Percentiles rank a stretch among this genome's conserved stretches.
phyloP scores from a whole-genome alignment of 208 protist genomes.

The Blastocrithidia nonstop region DNA sequence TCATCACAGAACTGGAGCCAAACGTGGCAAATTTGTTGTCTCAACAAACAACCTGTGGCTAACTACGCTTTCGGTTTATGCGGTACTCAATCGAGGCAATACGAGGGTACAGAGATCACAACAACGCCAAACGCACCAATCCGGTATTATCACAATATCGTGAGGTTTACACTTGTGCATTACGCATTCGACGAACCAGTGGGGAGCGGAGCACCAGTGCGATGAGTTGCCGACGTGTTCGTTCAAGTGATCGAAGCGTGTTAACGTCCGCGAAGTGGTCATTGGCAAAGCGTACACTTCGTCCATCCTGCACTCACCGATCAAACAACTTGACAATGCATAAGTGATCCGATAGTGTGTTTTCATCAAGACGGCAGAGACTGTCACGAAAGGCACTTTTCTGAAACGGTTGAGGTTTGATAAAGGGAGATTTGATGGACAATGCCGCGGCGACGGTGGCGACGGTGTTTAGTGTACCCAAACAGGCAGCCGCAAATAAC shows the following conservation, averaged over 20 bases:
- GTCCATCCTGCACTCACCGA: constrained; percentile 47
- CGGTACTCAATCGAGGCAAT: constrained; percentile 64
- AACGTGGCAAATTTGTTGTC: constrained; percentile 58
- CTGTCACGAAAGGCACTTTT: constrained; percentile 17
- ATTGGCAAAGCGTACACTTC: constrained; percentile 34
- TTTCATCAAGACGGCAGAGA: constrained; percentile 33
- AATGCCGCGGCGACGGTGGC: constrained; percentile 78
- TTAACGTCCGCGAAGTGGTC: constrained; percentile 59
- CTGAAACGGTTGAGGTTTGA: constrained; percentile 47
- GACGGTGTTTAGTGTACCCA: constrained; percentile 76
- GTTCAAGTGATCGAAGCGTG: constrained; percentile 59
- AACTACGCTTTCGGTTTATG: constrained; percentile 19
- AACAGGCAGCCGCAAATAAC: constrained; percentile 74
- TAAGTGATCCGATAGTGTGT: constrained; percentile 61
- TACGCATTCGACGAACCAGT: constrained; percentile 26
- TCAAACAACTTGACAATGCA: constrained; percentile 44
- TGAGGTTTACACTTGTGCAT: constrained; percentile 24
- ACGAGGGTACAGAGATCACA: constrained; percentile 71
- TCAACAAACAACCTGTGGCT: constrained; percentile 58
- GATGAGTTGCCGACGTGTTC: constrained; percentile 64
- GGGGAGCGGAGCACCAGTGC: constrained; percentile 48
- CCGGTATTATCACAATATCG: constrained; percentile 52
- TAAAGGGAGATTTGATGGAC: constrained; percentile 66
- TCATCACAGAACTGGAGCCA: constrained; percentile 29
- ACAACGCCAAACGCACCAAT: constrained; percentile 47